Conservation (phyloP, 495 filamentous ascomycete genomes). For the Pseudomonodictys pantanalensis region DNA sequence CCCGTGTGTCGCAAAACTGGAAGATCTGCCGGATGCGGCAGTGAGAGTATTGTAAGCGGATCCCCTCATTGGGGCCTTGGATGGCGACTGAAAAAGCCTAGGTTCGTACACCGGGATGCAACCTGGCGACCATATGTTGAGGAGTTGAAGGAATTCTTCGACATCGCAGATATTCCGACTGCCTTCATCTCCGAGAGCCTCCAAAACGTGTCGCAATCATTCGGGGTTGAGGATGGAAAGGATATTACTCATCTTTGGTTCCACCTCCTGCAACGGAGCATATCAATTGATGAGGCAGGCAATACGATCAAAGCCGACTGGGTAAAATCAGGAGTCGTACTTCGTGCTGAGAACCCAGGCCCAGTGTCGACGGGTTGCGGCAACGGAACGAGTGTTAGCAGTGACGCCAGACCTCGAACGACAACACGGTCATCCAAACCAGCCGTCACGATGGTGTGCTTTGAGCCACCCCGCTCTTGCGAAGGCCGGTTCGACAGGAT, state of each 20-base stretch:
- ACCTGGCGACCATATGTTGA: background rate
- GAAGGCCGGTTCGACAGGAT: background rate
- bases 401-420: background rate
- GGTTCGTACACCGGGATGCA: background rate
- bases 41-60: too few relatives aligned
- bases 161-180: background rate
- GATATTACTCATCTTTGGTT: constrained; percentile 9
- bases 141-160: constrained; percentile 3
- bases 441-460: constrained; percentile 9
- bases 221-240: background rate
- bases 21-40: too few relatives aligned
- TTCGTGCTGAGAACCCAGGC: constrained; percentile 10
- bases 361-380: too few relatives aligned
- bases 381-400: background rate
- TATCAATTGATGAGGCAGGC: background rate
- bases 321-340: constrained; percentile 14
- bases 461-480: constrained; percentile 1
- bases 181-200: constrained; percentile 13
- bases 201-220: constrained; percentile 11
- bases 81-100: background rate
- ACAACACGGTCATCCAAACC: background rate
- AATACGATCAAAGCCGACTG: constrained; percentile 3
- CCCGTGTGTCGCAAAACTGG: too few relatives aligned
- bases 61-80: background rate
- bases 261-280: constrained; percentile 2